These are phyloP conservation scores for Psilocybe mexicana DNA, from an alignment of 1,284 basidiomycete species.

Conservation along the genomic window DNA sequence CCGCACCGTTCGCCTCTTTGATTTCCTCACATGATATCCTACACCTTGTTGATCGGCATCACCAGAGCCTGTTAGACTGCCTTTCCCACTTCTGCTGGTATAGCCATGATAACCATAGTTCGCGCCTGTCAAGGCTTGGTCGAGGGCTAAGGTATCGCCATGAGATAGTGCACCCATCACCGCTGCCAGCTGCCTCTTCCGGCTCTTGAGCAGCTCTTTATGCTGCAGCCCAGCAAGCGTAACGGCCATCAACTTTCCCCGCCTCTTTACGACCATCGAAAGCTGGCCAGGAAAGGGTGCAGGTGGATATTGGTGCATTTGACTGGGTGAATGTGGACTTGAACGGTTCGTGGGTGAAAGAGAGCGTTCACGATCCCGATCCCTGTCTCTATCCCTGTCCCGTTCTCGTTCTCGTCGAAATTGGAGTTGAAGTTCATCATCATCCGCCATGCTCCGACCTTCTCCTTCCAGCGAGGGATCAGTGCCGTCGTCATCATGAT, in stretches of 20 bases:
- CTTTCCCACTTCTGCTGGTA: slow-evolving; percentile 8
- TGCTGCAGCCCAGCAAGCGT: slow-evolving; percentile 70
- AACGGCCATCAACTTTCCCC: slow-evolving; percentile 54
- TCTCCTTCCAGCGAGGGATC: slow-evolving; percentile 10
- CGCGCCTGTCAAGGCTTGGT: slow-evolving; percentile 66
- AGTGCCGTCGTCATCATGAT: slow-evolving; percentile 17
- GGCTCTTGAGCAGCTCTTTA: slow-evolving; percentile 67
- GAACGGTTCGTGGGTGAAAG: neutral
- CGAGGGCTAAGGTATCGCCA: slow-evolving; percentile 67
- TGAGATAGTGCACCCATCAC: slow-evolving; percentile 61
- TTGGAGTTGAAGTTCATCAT: slow-evolving; percentile 14
- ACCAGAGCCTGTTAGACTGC: neutral
- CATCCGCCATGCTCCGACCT: slow-evolving; percentile 2
- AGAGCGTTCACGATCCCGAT: slow-evolving; percentile 20
- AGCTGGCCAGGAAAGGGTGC: slow-evolving; percentile 25
- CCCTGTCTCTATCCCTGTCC: slow-evolving; percentile 23
- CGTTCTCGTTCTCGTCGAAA: slow-evolving; percentile 24
- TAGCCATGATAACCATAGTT: slow-evolving; percentile 34
- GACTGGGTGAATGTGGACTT: slow-evolving; percentile 1
- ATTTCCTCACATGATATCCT: slow-evolving; percentile 33
- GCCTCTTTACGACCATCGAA: slow-evolving; percentile 36
- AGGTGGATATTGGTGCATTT: slow-evolving; percentile 21
- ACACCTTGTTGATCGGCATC: slow-evolving; percentile 3
- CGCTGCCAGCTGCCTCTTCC: slow-evolving; percentile 67
- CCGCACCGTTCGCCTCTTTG: slow-evolving; percentile 44